Evolutionary conservation across 306 rosid genomes (phyloP).

Genomic region (Benincasa hispida): DNA sequence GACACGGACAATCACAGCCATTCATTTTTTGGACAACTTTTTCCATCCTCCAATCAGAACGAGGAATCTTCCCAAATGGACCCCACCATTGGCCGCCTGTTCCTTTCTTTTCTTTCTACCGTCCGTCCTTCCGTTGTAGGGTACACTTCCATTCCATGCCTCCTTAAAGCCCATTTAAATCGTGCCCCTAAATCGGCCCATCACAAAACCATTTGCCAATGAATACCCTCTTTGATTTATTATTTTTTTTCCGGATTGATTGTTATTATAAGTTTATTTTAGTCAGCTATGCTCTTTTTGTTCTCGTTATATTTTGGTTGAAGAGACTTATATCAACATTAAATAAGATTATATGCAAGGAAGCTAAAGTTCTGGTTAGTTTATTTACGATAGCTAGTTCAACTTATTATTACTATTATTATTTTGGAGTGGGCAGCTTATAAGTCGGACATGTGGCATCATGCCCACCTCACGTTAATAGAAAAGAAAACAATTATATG

Average conservation of each 20-base stretch:
- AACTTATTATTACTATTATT: too few species aligned
- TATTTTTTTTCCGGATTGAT: too few species aligned
- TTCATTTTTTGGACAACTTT: neutral
- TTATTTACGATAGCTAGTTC: too few species aligned
- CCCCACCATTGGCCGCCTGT: neutral
- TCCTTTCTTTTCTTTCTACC: neutral
- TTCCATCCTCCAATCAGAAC: neutral
- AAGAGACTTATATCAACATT: too few species aligned
- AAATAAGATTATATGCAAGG: too few species aligned
- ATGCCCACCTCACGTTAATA: neutral
- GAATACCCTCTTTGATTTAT: too few species aligned
- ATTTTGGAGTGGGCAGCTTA: neutral
- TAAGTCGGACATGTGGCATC: neutral
- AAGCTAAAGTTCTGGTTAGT: too few species aligned
- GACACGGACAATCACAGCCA: neutral
- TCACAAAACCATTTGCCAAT: neutral
- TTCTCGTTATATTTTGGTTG: too few species aligned
- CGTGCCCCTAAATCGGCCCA: neutral
- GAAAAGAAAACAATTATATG: neutral
- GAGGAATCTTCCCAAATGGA: neutral
- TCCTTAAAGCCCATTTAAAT: neutral
- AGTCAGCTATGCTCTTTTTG: too few species aligned
- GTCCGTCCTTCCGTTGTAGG: neutral
- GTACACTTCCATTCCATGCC: neutral
- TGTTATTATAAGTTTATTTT: too few species aligned